Evolutionary conservation across 345 rosid genomes (phyloP).

Genomic region (Eutrema heterophyllum): DNA sequence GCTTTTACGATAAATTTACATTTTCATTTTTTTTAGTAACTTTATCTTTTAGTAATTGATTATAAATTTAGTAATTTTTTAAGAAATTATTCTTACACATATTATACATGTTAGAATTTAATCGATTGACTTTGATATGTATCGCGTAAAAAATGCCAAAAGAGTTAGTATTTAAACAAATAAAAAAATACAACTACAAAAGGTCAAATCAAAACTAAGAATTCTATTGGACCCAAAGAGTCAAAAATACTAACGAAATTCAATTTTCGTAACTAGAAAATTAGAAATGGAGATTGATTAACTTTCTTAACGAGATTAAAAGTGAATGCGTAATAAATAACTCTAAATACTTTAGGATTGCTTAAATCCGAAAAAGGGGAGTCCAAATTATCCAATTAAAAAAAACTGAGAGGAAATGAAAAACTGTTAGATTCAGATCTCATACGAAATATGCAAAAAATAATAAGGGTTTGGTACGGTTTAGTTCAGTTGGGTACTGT

Average conservation of each 20-base stretch:
- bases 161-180: not conserved
- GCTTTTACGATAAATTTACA: too few species aligned
- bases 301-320: not conserved
- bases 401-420: not conserved
- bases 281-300: not conserved
- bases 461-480: conserved; percentile 18
- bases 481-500: conserved; percentile 15
- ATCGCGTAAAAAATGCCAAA: not conserved
- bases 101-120: too few species aligned
- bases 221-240: not conserved
- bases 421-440: conserved; percentile 7
- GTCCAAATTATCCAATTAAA: not conserved
- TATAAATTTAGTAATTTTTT: too few species aligned
- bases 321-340: not conserved
- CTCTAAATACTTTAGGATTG: not conserved
- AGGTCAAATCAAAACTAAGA: not conserved
- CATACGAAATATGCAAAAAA: not conserved
- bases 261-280: not conserved
- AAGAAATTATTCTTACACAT: too few species aligned
- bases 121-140: too few species aligned
- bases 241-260: not conserved
- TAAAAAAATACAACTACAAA: not conserved
- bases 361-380: not conserved
- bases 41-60: too few species aligned
- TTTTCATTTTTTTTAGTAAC: too few species aligned